Conservation (phyloP, 768 basidiomycete species). For the Solioccasus polychromus region DNA sequence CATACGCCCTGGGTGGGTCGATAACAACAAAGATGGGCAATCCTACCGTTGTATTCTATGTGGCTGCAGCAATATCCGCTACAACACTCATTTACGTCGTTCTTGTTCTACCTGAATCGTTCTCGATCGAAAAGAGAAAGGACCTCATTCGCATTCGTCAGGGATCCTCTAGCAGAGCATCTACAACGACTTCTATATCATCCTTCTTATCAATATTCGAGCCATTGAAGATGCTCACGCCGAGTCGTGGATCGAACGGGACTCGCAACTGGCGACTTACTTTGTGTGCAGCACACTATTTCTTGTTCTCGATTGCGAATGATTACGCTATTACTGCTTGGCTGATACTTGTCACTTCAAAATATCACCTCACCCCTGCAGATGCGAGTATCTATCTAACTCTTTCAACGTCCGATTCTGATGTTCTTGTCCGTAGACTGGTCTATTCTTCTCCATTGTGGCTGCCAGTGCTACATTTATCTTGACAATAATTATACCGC, state of each 20-base stretch:
- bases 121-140: too few relatives aligned
- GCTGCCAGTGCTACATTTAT: constrained; percentile 15
- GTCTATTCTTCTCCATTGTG: constrained; percentile 21
- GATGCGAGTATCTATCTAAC: too few relatives aligned
- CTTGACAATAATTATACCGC: constrained; percentile 21
- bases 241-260: constrained; percentile 15
- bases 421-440: constrained; percentile 20
- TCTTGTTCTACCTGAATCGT: background rate
- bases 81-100: background rate
- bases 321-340: constrained; percentile 14
- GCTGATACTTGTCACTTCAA: constrained; percentile 24
- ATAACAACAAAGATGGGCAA: background rate
- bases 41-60: background rate
- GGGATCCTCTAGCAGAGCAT: too few relatives aligned
- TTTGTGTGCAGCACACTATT: constrained; percentile 26
- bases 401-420: background rate
- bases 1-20: background rate
- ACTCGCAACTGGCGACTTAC: constrained; percentile 28
- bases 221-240: constrained; percentile 24
- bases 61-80: background rate
- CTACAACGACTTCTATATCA: too few relatives aligned
- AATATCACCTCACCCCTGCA: constrained; percentile 26
- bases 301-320: constrained; percentile 18
- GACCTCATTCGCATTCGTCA: background rate
- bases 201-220: constrained; percentile 16